Percentiles rank a stretch among this genome's conserved stretches.
Evolutionary conservation across 2,329 filamentous ascomycete genomes (phyloP).

Genomic region (Colletotrichum spinosum): DNA sequence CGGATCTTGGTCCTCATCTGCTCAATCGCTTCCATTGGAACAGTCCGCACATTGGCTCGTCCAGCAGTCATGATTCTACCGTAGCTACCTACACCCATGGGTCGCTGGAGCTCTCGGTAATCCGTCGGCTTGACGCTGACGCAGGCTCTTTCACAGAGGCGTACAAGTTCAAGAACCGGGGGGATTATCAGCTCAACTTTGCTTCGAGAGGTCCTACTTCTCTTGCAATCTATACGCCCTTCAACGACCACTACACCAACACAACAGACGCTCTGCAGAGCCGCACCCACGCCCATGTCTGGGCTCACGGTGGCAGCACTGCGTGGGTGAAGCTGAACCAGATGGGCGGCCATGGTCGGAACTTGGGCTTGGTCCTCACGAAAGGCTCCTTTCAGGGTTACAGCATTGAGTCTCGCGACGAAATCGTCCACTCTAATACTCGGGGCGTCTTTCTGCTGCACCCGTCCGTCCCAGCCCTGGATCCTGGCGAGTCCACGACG

Average conservation of each 20-base stretch:
- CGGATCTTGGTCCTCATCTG: slow-evolving; percentile 21
- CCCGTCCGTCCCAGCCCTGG: slow-evolving; percentile 20
- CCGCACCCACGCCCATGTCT: slow-evolving; percentile 31
- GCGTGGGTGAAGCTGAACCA: slow-evolving; percentile 34
- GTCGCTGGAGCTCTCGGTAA: slow-evolving; percentile 21
- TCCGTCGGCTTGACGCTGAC: slow-evolving; percentile 11
- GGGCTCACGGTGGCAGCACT: slow-evolving; percentile 31
- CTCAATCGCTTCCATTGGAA: slow-evolving; percentile 33
- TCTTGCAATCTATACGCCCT: slow-evolving; percentile 33
- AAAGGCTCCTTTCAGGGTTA: slow-evolving; percentile 29
- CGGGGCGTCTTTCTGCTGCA: slow-evolving; percentile 34
- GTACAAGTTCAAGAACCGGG: slow-evolving; percentile 29
- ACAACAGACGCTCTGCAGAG: slow-evolving; percentile 21
- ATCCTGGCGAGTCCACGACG: slow-evolving; percentile 16
- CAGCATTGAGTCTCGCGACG: slow-evolving; percentile 35
- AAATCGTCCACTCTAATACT: slow-evolving; percentile 30
- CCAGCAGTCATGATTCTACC: background rate
- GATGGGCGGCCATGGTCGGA: slow-evolving; percentile 31
- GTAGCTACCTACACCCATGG: slow-evolving; percentile 11
- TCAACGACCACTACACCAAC: slow-evolving; percentile 37
- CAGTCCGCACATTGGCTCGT: slow-evolving; percentile 16
- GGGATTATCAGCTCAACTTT: slow-evolving; percentile 13
- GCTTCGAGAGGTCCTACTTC: slow-evolving; percentile 16
- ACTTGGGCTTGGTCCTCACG: slow-evolving; percentile 33
- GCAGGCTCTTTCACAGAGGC: slow-evolving; percentile 24